A percentile compares a stretch with the other conserved stretches of the same genome.
Evolutionary conservation across 148 eudicot genomes (phyloP).

Genomic region (Diospyros lotus): DNA sequence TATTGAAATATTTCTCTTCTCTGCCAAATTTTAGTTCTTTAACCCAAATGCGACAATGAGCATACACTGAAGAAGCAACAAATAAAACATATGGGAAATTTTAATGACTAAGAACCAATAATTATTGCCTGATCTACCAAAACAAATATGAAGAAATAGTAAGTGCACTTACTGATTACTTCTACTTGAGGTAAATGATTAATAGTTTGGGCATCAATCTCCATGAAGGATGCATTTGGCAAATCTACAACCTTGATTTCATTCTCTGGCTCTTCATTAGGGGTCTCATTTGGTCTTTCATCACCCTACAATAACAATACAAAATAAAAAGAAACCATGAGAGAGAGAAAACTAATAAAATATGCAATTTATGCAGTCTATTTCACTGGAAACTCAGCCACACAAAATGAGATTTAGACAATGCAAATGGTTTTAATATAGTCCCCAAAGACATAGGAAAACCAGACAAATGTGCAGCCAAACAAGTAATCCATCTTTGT

Average conservation of each 20-base stretch:
- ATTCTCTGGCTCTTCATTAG: slow-evolving; percentile 34
- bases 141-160: slow-evolving; percentile 3
- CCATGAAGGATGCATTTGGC: slow-evolving; percentile 24
- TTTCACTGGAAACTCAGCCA: neutral
- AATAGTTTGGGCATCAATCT: slow-evolving; percentile 29
- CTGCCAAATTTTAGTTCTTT: neutral
- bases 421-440: neutral
- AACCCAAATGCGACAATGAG: neutral
- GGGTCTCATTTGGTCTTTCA: slow-evolving; percentile 34
- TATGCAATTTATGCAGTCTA: slow-evolving; percentile 9
- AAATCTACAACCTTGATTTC: slow-evolving; percentile 38
- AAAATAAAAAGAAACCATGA: slow-evolving; percentile 5
- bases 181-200: slow-evolving; percentile 49
- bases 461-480: neutral
- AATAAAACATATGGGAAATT: neutral
- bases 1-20: neutral
- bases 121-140: neutral
- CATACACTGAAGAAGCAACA: neutral
- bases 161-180: slow-evolving; percentile 44
- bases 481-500: neutral
- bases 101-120: neutral
- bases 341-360: neutral
- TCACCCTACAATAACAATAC: slow-evolving; percentile 38
- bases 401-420: neutral
- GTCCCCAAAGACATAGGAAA: neutral